Conservation (phyloP, 805 yeast genomes). For the Lachancea thermotolerans region DNA sequence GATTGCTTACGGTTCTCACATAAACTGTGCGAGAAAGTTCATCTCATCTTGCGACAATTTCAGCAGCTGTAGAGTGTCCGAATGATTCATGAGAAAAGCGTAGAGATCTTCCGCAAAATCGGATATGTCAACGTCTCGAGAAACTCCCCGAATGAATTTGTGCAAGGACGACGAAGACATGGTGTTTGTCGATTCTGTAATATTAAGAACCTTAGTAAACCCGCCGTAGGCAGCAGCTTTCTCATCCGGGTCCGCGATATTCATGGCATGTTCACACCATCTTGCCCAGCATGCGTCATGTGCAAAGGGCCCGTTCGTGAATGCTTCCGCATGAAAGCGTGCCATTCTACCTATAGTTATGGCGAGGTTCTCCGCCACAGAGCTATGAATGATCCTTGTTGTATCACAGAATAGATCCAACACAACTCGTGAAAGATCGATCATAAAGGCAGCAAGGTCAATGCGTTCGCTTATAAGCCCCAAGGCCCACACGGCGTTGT, state of each 20-base stretch:
- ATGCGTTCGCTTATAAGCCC: conserved; percentile 75
- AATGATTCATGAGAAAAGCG: conserved; percentile 21
- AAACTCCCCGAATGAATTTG: conserved; percentile 25
- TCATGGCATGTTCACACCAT: conserved; percentile 68
- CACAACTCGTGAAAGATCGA: conserved; percentile 25
- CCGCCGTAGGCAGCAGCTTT: conserved; percentile 85
- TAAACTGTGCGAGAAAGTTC: conserved; percentile 24
- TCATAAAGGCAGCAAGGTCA: conserved; percentile 25
- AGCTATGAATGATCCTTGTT: conserved; percentile 20
- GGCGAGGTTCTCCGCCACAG: conserved; percentile 81
- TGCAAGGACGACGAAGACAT: conserved; percentile 20
- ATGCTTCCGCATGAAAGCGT: conserved; percentile 47
- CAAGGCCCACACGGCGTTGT: conserved; percentile 86
- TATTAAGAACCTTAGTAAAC: conserved; percentile 57
- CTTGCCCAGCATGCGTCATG: conserved; percentile 39
- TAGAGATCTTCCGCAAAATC: conserved; percentile 27
- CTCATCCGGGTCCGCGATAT: conserved; percentile 73
- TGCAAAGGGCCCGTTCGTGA: conserved; percentile 41
- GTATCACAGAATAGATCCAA: conserved; percentile 26
- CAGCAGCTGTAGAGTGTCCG: conserved; percentile 17
- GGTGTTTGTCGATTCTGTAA: conserved; percentile 15
- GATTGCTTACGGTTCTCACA: neutral
- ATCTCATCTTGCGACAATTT: conserved; percentile 20
- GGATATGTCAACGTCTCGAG: conserved; percentile 24
- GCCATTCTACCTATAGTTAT: conserved; percentile 88